Percentiles rank a stretch among this genome's conserved stretches.
These are phyloP conservation scores for Lecanicillium sp. DNA, from an alignment of 2,329 filamentous ascomycete genomes.

Conservation along the genomic window DNA sequence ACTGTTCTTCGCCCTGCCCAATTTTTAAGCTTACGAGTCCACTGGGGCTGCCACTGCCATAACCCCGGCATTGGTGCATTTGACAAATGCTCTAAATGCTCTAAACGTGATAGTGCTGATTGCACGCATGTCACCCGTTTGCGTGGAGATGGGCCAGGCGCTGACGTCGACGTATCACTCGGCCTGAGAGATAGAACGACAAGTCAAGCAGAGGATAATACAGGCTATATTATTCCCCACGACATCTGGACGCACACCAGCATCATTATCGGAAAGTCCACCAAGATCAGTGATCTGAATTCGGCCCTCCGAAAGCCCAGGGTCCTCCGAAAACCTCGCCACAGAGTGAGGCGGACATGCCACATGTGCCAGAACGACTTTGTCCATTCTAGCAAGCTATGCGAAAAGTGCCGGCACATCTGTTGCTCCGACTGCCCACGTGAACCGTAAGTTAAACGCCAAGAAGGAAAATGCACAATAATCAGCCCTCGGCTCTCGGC, in stretches of 20 bases:
- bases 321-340: slow-evolving; percentile 61
- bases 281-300: slow-evolving; percentile 59
- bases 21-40: slow-evolving; percentile 68
- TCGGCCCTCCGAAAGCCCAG: too few species aligned
- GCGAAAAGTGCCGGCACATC: slow-evolving; percentile 59
- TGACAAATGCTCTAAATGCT: slow-evolving; percentile 68
- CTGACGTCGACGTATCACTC: too few species aligned
- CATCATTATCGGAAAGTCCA: slow-evolving; percentile 52
- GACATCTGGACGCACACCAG: slow-evolving; percentile 38
- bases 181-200: too few species aligned
- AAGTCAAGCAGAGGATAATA: slow-evolving; percentile 46
- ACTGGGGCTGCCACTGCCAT: slow-evolving; percentile 75
- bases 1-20: slow-evolving; percentile 60
- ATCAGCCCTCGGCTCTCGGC: neutral
- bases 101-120: slow-evolving; percentile 66
- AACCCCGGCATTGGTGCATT: slow-evolving; percentile 63
- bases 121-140: slow-evolving; percentile 75
- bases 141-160: slow-evolving; percentile 61
- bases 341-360: slow-evolving; percentile 67
- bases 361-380: slow-evolving; percentile 65
- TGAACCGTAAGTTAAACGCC: slow-evolving; percentile 36
- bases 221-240: slow-evolving; percentile 43
- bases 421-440: slow-evolving; percentile 60
- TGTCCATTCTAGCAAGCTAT: slow-evolving; percentile 48
- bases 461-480: slow-evolving; percentile 29